phyloP scores from a whole-genome alignment of 441 rosid species.

The Erodium trifolium region DNA sequence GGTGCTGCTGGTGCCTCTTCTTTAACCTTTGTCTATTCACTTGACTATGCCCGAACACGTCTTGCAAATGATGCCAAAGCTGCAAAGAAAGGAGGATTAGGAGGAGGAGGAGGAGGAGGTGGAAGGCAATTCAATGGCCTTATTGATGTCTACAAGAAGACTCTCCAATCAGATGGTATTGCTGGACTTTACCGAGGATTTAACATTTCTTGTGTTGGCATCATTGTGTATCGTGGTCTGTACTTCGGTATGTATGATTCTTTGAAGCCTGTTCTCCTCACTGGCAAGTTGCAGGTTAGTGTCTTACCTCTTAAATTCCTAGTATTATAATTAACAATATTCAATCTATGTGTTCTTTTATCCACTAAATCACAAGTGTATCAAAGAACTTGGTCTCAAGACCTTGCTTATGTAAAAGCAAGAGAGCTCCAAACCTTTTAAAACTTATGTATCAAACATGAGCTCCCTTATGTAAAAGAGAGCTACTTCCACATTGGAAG shows the following conservation, averaged over 20 bases:
- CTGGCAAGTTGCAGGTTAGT: conserved; percentile 35
- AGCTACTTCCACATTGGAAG: too few species aligned
- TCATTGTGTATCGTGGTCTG: conserved; percentile 11
- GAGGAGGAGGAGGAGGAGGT: conserved; percentile 37
- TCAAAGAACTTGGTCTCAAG: too few species aligned
- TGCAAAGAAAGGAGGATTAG: conserved; percentile 45
- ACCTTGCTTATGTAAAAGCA: too few species aligned
- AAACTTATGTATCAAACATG: too few species aligned
- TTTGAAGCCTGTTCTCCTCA: conserved; percentile 37
- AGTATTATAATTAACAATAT: too few species aligned
- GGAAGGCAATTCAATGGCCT: conserved; percentile 44
- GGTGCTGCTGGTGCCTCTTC: conserved; percentile 52
- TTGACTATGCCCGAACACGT: conserved; percentile 42
- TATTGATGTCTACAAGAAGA: conserved; percentile 41
- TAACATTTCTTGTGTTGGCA: conserved; percentile 43
- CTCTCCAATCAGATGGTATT: conserved; percentile 37
- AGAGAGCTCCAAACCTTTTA: too few species aligned
- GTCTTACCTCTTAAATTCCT: background rate
- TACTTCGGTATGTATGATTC: conserved; percentile 48
- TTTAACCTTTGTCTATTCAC: conserved; percentile 13
- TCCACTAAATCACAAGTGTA: too few species aligned
- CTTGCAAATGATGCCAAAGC: conserved; percentile 11
- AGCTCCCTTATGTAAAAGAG: too few species aligned
- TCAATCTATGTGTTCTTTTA: too few species aligned
- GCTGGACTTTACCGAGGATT: conserved; percentile 51